These are phyloP conservation scores for Neonectria sp. DNA, from an alignment of 2,329 filamentous ascomycete species.

Conservation along the genomic window DNA sequence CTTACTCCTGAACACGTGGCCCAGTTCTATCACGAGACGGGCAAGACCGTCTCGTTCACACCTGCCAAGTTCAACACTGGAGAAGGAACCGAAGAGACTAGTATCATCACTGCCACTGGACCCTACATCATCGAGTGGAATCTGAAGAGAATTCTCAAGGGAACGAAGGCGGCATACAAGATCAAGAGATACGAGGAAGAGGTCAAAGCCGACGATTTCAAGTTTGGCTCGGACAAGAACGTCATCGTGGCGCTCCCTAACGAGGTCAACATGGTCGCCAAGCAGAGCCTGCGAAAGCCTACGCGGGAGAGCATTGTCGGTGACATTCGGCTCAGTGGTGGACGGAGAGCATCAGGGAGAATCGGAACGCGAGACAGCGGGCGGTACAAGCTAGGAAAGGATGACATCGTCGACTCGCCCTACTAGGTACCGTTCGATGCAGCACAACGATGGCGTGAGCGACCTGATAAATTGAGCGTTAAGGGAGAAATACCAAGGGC, in stretches of 20 bases:
- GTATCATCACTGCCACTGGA: constrained; percentile 96
- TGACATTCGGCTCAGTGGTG: constrained; percentile 64
- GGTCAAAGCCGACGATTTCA: constrained; percentile 98
- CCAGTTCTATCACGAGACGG: constrained; percentile 97
- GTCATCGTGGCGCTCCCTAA: constrained; percentile 97
- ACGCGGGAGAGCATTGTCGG: constrained; percentile 94
- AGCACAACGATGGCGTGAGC: neutral
- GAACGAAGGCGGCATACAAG: constrained; percentile 89
- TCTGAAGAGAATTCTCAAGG: constrained; percentile 88
- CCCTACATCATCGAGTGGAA: constrained; percentile 98
- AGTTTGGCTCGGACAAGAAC: constrained; percentile 96
- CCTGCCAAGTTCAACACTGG: constrained; percentile 95
- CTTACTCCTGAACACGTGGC: constrained; percentile 94
- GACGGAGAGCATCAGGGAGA: constrained; percentile 65
- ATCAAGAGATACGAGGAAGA: constrained; percentile 98
- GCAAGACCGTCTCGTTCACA: constrained; percentile 88
- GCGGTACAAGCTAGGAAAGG: constrained; percentile 81
- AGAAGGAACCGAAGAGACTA: constrained; percentile 85
- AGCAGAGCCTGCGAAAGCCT: constrained; percentile 86
- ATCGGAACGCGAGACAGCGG: constrained; percentile 69
- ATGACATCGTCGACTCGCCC: constrained; percentile 85
- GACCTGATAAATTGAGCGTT: constrained; percentile 16
- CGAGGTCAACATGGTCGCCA: constrained; percentile 97
- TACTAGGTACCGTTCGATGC: constrained; percentile 58
- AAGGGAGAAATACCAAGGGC: constrained; percentile 14